phyloP scores from a whole-genome alignment of 2,329 filamentous ascomycete genomes.

The Nemania abortiva region DNA sequence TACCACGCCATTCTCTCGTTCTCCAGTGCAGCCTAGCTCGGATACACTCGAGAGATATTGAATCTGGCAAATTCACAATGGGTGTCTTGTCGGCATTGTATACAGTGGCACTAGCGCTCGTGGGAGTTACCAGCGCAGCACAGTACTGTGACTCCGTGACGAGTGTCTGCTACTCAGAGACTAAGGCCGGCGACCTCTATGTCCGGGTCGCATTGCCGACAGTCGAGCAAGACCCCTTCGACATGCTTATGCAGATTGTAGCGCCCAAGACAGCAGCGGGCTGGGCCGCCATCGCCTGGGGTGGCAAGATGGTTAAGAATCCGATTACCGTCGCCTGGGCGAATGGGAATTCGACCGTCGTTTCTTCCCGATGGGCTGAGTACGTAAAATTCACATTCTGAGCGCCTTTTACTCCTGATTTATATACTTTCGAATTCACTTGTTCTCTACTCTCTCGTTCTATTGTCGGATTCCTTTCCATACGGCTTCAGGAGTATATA shows the following conservation, averaged over 20 bases:
- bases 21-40: background rate
- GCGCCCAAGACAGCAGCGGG: constrained; percentile 42
- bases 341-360: constrained; percentile 41
- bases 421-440: too few relatives aligned
- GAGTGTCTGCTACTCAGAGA: constrained; percentile 46
- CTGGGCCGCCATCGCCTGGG: constrained; percentile 48
- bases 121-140: constrained; percentile 19
- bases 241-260: constrained; percentile 47
- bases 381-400: constrained; percentile 34
- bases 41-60: background rate
- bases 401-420: too few relatives aligned
- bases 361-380: constrained; percentile 44
- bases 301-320: constrained; percentile 48
- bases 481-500: background rate
- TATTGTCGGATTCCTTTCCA: background rate
- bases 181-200: constrained; percentile 36
- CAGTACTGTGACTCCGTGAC: constrained; percentile 44
- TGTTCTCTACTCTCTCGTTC: too few relatives aligned
- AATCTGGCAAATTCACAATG: background rate
- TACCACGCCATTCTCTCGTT: background rate
- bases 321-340: constrained; percentile 46
- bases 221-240: constrained; percentile 45
- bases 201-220: constrained; percentile 46
- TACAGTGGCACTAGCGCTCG: background rate
- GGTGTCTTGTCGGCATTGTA: background rate